Percentiles rank a stretch among this genome's conserved stretches.
These are phyloP conservation scores for Porcisia hertigi DNA, from an alignment of 208 protist genomes.

Conservation along the genomic window DNA sequence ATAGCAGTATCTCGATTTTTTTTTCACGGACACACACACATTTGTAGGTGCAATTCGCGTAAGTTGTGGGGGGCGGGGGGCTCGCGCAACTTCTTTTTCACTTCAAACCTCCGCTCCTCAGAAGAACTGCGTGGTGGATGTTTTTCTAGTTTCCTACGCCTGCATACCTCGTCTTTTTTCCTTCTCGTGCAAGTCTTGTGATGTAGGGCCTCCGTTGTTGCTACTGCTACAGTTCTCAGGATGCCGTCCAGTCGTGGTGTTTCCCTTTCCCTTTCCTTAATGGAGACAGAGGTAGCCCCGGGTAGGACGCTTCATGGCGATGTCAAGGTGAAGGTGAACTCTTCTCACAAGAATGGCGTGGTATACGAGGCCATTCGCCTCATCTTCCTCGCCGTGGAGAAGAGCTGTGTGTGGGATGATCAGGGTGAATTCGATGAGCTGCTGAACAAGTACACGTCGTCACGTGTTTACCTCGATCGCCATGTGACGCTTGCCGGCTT, in stretches of 20 bases:
- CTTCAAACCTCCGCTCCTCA: slow-evolving; percentile 3
- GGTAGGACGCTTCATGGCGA: slow-evolving; percentile 34
- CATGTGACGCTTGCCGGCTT: slow-evolving; percentile 56
- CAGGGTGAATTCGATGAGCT: slow-evolving; percentile 63
- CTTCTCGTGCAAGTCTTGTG: background rate
- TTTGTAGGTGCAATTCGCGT: too few relatives aligned
- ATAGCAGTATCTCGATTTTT: too few relatives aligned
- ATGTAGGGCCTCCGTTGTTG: background rate
- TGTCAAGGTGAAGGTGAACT: slow-evolving; percentile 37
- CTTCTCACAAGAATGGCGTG: slow-evolving; percentile 25
- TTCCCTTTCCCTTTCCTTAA: slow-evolving; percentile 18
- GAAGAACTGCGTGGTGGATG: background rate
- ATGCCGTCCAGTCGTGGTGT: slow-evolving; percentile 35
- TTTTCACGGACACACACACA: too few relatives aligned
- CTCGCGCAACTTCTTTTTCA: slow-evolving; percentile 6
- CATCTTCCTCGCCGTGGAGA: slow-evolving; percentile 44
- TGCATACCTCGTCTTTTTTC: background rate
- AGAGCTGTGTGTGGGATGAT: slow-evolving; percentile 55
- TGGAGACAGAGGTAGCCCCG: slow-evolving; percentile 24
- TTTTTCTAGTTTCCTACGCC: background rate
- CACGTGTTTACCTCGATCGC: slow-evolving; percentile 55
- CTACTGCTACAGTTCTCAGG: background rate
- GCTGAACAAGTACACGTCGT: slow-evolving; percentile 54
- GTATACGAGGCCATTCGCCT: slow-evolving; percentile 43
- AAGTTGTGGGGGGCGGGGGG: too few relatives aligned